Evolutionary conservation across 225 moss, liverwort and hornwort species (phyloP), one percentile per base, ranked within the genome.

Genomic region (Sphagnum tenellum): DNA sequence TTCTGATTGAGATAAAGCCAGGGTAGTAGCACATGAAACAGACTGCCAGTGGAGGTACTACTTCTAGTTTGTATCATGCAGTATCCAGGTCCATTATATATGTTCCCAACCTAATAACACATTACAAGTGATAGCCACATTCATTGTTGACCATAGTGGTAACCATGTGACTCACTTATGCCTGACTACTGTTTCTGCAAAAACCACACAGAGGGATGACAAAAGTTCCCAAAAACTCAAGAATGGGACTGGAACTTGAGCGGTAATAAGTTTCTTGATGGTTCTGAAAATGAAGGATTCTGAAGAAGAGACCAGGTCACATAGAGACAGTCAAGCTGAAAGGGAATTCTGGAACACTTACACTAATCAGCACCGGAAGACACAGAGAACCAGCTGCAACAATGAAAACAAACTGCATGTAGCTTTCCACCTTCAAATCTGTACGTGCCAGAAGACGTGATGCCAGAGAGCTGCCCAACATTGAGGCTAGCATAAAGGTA

Each of bases 391-490:
- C 83, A 11, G 92, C 85, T 12, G 92, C 62, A 10, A 98, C 83
- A 45, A 87, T 65, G 46, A 98, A 98, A 7, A 98, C 92, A 64
- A 84, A 61, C 83, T 98, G 96, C 96, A 98, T 92, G 75, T 92
- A 93, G 78, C 81, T 78, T 79, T 98, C 96, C 70, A 98, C 96
- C 77, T 87, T 89, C 63, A 93, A 69, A 67, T 79, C 77, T 62
- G 89, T 60, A 62, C 83, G 85, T 11, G 89, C 85, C 74, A 90
- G 85, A 8, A 92, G 82, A 54, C 96, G 90, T 71, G 96, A 88
- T 59, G 87, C 96, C 75, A 98, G 53, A n/a, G 96, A 98, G 69
- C 96, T 98, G 45, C 96, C 96, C 80, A 98, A 76, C 96, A 98
- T 98, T 44, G 96, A 92, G 45, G 96, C 86, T 61, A 98, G 83